A percentile compares a stretch with the other conserved stretches of the same genome.
Conservation (phyloP, 192 early-diverging fungal genomes). For the Nowakowskiella sp. region DNA sequence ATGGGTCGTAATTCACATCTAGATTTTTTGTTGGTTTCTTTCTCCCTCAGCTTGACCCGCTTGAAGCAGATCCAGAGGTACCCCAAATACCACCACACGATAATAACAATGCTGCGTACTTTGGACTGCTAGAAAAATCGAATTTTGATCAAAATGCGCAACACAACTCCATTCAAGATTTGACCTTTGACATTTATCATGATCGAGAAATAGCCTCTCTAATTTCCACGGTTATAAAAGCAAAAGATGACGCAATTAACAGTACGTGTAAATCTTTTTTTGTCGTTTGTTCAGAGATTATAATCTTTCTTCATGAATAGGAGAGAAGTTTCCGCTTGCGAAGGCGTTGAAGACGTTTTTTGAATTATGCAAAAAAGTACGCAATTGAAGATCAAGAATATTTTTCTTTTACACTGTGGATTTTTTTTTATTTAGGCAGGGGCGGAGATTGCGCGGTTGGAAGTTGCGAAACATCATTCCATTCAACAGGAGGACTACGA, state of each 20-base stretch:
- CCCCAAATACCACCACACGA: background rate
- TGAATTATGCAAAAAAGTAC: slow-evolving; percentile 40
- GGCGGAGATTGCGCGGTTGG: slow-evolving; percentile 42
- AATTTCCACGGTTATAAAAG: slow-evolving; percentile 30
- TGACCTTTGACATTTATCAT: slow-evolving; percentile 14
- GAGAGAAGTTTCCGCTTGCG: slow-evolving; percentile 57
- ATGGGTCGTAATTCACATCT: slow-evolving; percentile 3
- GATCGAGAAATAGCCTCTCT: slow-evolving; percentile 29
- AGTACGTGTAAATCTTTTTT: slow-evolving; percentile 29
- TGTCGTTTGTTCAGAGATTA: background rate
- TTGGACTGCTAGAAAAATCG: slow-evolving; percentile 18
- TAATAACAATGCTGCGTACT: slow-evolving; percentile 21
- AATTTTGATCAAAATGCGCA: slow-evolving; percentile 4
- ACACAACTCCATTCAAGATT: slow-evolving; percentile 14
- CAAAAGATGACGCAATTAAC: slow-evolving; percentile 52
- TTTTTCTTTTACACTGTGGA: background rate
- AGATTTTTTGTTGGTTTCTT: too few species aligned
- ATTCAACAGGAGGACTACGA: slow-evolving; percentile 69
- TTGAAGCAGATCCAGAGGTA: slow-evolving; percentile 2
- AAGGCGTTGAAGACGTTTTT: slow-evolving; percentile 49
- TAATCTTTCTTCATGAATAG: slow-evolving; percentile 25
- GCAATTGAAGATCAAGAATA: background rate
- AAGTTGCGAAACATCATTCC: slow-evolving; percentile 48
- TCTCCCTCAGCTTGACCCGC: slow-evolving; percentile 1
- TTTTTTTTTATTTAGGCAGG: slow-evolving; percentile 21